A percentile compares a stretch with the other conserved stretches of the same genome.
These are phyloP conservation scores for Quercus tomentella DNA, from an alignment of 331 rosid genomes.

Conservation along the genomic window DNA sequence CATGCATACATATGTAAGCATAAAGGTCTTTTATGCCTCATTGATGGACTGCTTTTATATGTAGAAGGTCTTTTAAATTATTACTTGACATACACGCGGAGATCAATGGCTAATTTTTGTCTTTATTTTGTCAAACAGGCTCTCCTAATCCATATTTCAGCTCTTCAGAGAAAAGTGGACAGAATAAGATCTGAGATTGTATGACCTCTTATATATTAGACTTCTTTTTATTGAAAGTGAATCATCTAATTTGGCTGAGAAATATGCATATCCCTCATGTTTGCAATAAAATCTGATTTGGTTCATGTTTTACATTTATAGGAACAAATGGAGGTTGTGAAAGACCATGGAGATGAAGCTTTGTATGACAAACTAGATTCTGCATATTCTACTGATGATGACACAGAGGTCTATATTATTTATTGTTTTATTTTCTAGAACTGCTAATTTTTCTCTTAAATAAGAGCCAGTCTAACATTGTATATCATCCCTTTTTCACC, in stretches of 20 bases:
- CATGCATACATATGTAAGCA: background rate
- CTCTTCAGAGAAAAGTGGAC: slow-evolving; percentile 57
- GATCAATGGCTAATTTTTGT: slow-evolving; percentile 9
- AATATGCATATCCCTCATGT: background rate
- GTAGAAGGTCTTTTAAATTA: background rate
- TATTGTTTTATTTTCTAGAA: background rate
- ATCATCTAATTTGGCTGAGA: background rate
- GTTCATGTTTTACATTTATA: slow-evolving; percentile 19
- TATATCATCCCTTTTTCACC: background rate
- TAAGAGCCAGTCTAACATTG: background rate
- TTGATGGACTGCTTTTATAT: background rate
- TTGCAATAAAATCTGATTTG: slow-evolving; percentile 14
- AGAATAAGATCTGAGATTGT: slow-evolving; percentile 72
- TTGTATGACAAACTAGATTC: slow-evolving; percentile 65
- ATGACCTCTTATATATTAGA: slow-evolving; percentile 21
- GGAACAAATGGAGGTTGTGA: slow-evolving; percentile 76
- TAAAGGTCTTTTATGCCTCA: background rate
- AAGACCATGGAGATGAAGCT: slow-evolving; percentile 66
- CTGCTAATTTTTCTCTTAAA: background rate
- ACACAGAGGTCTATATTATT: slow-evolving; percentile 48
- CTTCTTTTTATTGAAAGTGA: slow-evolving; percentile 7
- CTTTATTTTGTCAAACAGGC: slow-evolving; percentile 52
- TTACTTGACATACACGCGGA: background rate
- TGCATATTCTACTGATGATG: slow-evolving; percentile 64
- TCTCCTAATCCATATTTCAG: slow-evolving; percentile 57